Base-by-base conservation (phyloP, 2,329 filamentous ascomycete species). In the Colletotrichum graminicola region DNA sequence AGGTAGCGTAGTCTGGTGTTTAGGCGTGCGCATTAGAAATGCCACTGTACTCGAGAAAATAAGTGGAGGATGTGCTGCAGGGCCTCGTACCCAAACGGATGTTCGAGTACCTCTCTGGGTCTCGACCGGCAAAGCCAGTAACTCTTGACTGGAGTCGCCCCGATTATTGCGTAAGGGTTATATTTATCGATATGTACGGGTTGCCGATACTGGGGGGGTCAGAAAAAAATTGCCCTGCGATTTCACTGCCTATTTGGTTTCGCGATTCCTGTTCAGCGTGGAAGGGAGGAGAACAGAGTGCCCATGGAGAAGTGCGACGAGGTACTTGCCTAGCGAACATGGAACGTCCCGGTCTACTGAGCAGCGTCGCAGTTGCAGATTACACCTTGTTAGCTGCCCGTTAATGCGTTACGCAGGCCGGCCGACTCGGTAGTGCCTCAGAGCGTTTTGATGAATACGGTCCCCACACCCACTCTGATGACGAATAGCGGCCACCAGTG, bases 11-110 rank as follows among this genome's bases (percentile, higher is more conserved):
- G 61, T 52, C 65, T 73, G 69, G 68, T 63, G 59, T 56, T 67
- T 36, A 61, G 26, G 69, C 56, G 55, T 73, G 66, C 69, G 72
- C 65, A 73, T 73, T 70, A 73, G 72, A 73, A 73, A 73, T 73
- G 61, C 70, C 70, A 72, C 70, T 72, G 67, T 72, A 71, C 56
- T 64, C 47, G 65, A 67, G 68, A 69, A 72, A 68, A 64, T 66
- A 60, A 60, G 69, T 72, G 69, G 69, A 72, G 66, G 65, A 69
- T 49, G 26, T 72, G 66, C 65, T 71, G 66, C 69, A 72, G 66
- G 69, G 60, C 65, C 60, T 68, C 60, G 60, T 68, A 63, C 66
- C 69, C 51, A 45, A 62, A 55, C n/a, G 16, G 59, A 36, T 63
- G 59, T 61, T 63, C 68, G 65, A 71, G 45, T 62, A 54, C 39